Base-by-base conservation (phyloP, 257 asterid species). In the Capsicum baccatum region DNA sequence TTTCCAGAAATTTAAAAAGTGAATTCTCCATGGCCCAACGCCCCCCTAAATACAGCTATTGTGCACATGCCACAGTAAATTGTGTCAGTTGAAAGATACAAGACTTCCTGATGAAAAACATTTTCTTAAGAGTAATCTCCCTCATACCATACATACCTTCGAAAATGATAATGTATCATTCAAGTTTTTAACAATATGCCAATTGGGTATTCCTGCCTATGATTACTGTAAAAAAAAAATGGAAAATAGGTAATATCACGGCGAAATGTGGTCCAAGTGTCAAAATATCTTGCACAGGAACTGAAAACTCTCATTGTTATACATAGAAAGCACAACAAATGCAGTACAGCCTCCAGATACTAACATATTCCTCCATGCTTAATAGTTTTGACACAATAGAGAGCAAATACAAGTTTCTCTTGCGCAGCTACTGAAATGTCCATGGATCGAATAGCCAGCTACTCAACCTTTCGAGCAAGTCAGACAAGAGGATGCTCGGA, bases 271-370 rank as follows among this genome's bases (percentile, higher is more conserved):
- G 33, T 26, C 33, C 33, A 17, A 59, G n/a, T 11, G 76, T 68
- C 70, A 26, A 26, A 26, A 35, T 35, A 19, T 35, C 21, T 35
- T 35, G 17, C 21, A 67, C 50, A 67, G 54, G 37, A 16, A 26
- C 33, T 37, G 78, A 7, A 6, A 42, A 69, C 16, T 69, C 54
- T 39, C 54, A 69, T 39, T 69, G 33, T 26, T 26, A 3, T 15
- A 69, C 42, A 69, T 54, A 69, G 13, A 67, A 67, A 69, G 54
- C 26, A 39, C 54, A 69, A 69, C 11, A 69, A 68, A 68, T 37
- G 8, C 26, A 3, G 13, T 21, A 37, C 13, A 6, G 6, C 14
- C 76, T 37, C 76, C 26, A 68, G 21, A 68, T 68, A 68, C 52
- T 3, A 15, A 37, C 76, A 68, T 67, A 33, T 64, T 64, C 17